Percentiles rank a stretch among this genome's conserved stretches.
Conservation (phyloP, 176 grass and related monocot genomes). For the Puya raimondii region DNA sequence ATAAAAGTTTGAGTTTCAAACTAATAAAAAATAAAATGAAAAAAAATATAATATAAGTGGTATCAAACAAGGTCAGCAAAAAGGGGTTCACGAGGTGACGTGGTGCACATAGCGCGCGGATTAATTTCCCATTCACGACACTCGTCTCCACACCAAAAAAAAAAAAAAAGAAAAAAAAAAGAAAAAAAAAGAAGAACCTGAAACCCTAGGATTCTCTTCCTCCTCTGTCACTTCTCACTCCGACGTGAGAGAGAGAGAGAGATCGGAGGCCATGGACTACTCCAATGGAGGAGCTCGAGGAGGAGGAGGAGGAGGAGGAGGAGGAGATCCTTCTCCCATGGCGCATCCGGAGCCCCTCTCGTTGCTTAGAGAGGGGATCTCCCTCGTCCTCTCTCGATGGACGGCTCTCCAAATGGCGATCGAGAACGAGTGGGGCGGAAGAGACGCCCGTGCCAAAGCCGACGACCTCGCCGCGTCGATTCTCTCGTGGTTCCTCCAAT, state of each 20-base stretch:
- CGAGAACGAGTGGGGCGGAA: constrained; percentile 77
- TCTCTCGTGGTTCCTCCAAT: constrained; percentile 48
- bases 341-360: constrained; percentile 30
- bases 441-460: constrained; percentile 52
- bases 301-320: neutral
- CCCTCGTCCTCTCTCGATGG: constrained; percentile 56
- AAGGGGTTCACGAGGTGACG: no score
- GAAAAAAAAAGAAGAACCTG: no score
- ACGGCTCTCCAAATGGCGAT: constrained; percentile 85
- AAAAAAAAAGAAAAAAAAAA: no score
- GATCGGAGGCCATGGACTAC: neutral
- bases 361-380: constrained; percentile 47
- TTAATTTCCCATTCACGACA: no score
- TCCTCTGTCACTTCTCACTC: neutral
- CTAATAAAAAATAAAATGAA: no score
- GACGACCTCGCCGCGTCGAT: constrained; percentile 39
- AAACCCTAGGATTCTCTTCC: neutral
- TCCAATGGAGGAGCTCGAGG: neutral
- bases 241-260: neutral
- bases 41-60: no score
- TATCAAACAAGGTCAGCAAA: no score
- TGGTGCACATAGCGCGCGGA: no score
- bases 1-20: no score
- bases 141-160: no score
- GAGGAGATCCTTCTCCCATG: neutral